A percentile compares a stretch with the other conserved stretches of the same genome.
These are phyloP conservation scores for Kluyveromyces starmeri DNA, from an alignment of 805 yeast genomes.

Conservation along the genomic window DNA sequence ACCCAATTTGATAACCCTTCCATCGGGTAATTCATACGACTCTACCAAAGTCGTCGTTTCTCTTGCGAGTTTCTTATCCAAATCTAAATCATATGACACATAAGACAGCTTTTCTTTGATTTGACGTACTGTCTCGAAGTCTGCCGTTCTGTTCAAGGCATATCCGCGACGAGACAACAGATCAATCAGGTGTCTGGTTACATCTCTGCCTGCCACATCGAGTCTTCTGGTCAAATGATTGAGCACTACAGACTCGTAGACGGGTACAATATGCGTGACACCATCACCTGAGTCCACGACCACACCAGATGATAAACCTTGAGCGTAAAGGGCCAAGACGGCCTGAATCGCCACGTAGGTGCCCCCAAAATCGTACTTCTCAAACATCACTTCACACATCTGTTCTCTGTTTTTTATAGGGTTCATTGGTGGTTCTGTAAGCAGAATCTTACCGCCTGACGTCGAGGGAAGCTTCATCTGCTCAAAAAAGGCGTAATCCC, in stretches of 20 bases:
- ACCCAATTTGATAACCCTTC: constrained; percentile 87
- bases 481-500: constrained; percentile 96
- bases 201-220: constrained; percentile 98
- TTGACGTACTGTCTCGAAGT: constrained; percentile 96
- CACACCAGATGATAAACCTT: constrained; percentile 92
- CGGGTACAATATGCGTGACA: constrained; percentile 97
- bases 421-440: constrained; percentile 98
- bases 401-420: constrained; percentile 84
- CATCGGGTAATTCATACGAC: constrained; percentile 90
- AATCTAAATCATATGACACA: constrained; percentile 86
- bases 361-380: constrained; percentile 83
- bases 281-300: constrained; percentile 99
- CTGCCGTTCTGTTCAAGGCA: constrained; percentile 97
- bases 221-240: constrained; percentile 86
- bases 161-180: constrained; percentile 90
- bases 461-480: constrained; percentile 73
- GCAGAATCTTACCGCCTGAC: constrained; percentile 67
- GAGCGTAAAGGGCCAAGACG: constrained; percentile 94
- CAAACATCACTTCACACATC: constrained; percentile 94
- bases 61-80: constrained; percentile 77
- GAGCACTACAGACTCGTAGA: constrained; percentile 92
- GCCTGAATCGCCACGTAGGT: constrained; percentile 96
- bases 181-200: constrained; percentile 90
- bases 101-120: constrained; percentile 94
- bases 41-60: constrained; percentile 96